Evolutionary conservation across 108 stramenopile genomes (phyloP).

Genomic region (Skeletonema marinoi): DNA sequence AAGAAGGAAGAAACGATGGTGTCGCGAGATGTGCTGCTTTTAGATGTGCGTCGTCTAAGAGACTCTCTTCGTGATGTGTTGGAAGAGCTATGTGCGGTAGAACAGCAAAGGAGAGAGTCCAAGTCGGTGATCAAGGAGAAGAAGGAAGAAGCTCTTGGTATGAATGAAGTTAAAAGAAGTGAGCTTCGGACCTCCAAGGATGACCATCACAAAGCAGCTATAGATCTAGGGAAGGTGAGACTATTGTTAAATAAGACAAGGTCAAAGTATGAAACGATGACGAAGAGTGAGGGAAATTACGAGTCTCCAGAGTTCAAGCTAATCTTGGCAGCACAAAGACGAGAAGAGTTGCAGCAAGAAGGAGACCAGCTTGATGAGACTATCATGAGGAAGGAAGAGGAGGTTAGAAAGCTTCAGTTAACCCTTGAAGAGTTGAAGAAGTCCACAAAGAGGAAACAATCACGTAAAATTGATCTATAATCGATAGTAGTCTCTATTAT

Average conservation of each 20-base stretch:
- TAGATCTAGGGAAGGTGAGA: slow-evolving; percentile 66
- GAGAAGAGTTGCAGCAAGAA: slow-evolving; percentile 85
- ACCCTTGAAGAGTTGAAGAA: slow-evolving; percentile 25
- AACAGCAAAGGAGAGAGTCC: slow-evolving; percentile 71
- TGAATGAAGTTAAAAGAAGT: slow-evolving; percentile 66
- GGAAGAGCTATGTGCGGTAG: slow-evolving; percentile 73
- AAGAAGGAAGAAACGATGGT: slow-evolving; percentile 75
- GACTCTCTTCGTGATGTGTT: slow-evolving; percentile 59
- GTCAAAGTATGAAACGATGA: slow-evolving; percentile 72
- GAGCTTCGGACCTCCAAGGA: slow-evolving; percentile 70
- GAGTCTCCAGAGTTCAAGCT: slow-evolving; percentile 79
- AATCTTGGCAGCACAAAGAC: slow-evolving; percentile 82
- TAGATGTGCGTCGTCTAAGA: slow-evolving; percentile 74
- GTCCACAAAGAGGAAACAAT: not conserved
- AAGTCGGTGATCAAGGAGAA: slow-evolving; percentile 67
- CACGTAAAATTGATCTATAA: too few species aligned
- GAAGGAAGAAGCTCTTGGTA: slow-evolving; percentile 50
- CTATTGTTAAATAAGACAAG: slow-evolving; percentile 40
- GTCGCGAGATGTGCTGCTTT: slow-evolving; percentile 67
- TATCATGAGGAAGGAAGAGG: slow-evolving; percentile 55
- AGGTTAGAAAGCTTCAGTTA: slow-evolving; percentile 33
- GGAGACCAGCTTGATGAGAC: slow-evolving; percentile 83
- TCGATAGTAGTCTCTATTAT: too few species aligned
- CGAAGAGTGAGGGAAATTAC: slow-evolving; percentile 45
- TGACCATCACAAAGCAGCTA: slow-evolving; percentile 72